A percentile compares a stretch with the other conserved stretches of the same genome.
phyloP scores from a whole-genome alignment of 805 yeast genomes.

The Wilhelminamyces savonicus region DNA sequence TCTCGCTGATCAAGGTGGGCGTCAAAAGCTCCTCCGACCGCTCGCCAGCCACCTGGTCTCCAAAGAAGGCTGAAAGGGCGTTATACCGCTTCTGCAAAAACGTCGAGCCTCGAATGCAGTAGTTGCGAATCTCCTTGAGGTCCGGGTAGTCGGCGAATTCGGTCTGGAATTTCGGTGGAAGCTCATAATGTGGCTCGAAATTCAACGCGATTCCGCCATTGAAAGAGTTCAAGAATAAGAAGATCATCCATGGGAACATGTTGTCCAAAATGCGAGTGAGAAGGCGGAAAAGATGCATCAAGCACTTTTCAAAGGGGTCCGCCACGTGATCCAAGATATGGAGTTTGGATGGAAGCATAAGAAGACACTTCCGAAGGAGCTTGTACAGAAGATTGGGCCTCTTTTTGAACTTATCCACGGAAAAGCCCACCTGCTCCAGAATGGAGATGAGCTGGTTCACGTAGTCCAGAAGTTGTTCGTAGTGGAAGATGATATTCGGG shows the following conservation, averaged over 20 bases:
- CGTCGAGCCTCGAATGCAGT: conserved; percentile 11
- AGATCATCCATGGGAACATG: conserved; percentile 16
- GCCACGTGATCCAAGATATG: conserved; percentile 4
- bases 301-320: conserved; percentile 8
- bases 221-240: conserved; percentile 15
- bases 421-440: conserved; percentile 7
- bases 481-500: no score
- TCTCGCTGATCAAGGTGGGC: conserved; percentile 3
- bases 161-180: no score
- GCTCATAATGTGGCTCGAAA: conserved; percentile 4
- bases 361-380: conserved; percentile 15
- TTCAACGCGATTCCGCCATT: conserved; percentile 14
- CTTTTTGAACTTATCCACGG: conserved; percentile 1
- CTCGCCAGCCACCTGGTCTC: no score
- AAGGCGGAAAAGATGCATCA: conserved; percentile 9
- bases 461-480: conserved; percentile 6
- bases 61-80: conserved; percentile 9
- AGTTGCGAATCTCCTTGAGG: conserved; percentile 6
- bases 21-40: conserved; percentile 3
- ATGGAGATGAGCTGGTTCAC: conserved; percentile 5
- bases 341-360: conserved; percentile 14
- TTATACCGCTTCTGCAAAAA: conserved; percentile 17
- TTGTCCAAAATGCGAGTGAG: conserved; percentile 11
- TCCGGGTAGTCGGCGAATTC: not conserved
- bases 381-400: conserved; percentile 8